Conservation (phyloP, 2,329 filamentous ascomycete species). For the Paraconiothyrium brasiliense region DNA sequence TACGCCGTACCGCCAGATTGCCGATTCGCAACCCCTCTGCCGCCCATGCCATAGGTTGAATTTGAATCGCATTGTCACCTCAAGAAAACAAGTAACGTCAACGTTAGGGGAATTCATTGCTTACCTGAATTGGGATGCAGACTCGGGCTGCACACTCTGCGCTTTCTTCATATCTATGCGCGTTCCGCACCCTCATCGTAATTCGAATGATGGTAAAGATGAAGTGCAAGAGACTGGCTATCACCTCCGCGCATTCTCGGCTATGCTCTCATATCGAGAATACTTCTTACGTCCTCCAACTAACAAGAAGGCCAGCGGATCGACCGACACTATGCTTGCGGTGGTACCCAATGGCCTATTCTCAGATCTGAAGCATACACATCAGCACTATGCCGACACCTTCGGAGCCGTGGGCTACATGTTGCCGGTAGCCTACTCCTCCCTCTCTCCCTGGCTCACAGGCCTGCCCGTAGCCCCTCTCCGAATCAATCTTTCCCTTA, state of each 20-base stretch:
- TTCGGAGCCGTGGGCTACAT: slow-evolving; percentile 13
- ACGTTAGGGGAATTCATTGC: not conserved
- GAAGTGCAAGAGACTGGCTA: slow-evolving; percentile 6
- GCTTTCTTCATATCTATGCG: slow-evolving; percentile 7
- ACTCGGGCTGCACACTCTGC: not conserved
- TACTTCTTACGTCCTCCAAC: slow-evolving; percentile 9
- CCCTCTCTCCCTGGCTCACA: slow-evolving; percentile 15
- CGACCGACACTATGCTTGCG: slow-evolving; percentile 12
- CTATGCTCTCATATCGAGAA: slow-evolving; percentile 10
- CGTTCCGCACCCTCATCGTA: not conserved
- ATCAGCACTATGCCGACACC: slow-evolving; percentile 5
- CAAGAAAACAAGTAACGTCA: not conserved
- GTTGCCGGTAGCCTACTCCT: slow-evolving; percentile 15
- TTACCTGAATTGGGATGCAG: not conserved
- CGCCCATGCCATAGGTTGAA: not conserved
- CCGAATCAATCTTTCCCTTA: slow-evolving; percentile 8
- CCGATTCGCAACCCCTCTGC: not conserved
- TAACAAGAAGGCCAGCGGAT: not conserved
- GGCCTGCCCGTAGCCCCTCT: not conserved
- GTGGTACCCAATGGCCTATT: slow-evolving; percentile 17
- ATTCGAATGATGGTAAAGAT: not conserved
- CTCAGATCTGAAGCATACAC: slow-evolving; percentile 1
- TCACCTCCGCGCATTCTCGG: slow-evolving; percentile 13
- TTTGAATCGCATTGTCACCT: not conserved
- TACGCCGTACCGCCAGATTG: not conserved